Evolutionary conservation across 371 early-diverging fungal genomes (phyloP).

Genomic region (Cokeromyces recurvatus): DNA sequence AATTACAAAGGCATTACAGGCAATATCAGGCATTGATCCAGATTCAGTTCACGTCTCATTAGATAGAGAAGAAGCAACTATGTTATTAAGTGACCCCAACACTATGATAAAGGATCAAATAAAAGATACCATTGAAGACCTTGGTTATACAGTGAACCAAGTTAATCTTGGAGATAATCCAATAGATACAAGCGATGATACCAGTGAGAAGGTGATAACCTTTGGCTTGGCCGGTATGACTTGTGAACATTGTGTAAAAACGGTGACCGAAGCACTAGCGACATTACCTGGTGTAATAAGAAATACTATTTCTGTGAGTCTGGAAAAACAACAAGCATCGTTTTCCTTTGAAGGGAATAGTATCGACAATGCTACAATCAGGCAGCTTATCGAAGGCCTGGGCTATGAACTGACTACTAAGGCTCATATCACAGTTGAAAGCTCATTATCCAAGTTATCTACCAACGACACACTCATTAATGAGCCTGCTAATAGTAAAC

Average conservation of each 20-base stretch:
- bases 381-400: slow-evolving; percentile 49
- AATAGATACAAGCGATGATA: too few relatives aligned
- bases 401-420: slow-evolving; percentile 56
- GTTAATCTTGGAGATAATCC: slow-evolving; percentile 7
- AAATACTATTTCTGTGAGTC: slow-evolving; percentile 42
- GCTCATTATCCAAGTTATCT: neutral
- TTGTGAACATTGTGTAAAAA: slow-evolving; percentile 71
- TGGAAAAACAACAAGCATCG: slow-evolving; percentile 35
- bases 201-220: too few relatives aligned
- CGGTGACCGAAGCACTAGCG: slow-evolving; percentile 48
- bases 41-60: slow-evolving; percentile 39
- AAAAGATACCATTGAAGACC: slow-evolving; percentile 51
- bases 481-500: neutral
- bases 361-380: slow-evolving; percentile 22
- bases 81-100: slow-evolving; percentile 23
- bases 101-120: slow-evolving; percentile 24
- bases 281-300: slow-evolving; percentile 45
- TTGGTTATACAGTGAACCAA: slow-evolving; percentile 56
- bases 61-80: slow-evolving; percentile 33
- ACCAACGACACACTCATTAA: neutral
- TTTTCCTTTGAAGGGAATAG: slow-evolving; percentile 34
- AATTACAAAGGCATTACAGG: slow-evolving; percentile 56
- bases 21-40: slow-evolving; percentile 51
- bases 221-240: slow-evolving; percentile 63
- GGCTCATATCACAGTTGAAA: neutral